Percentiles rank a stretch among this genome's conserved stretches.
phyloP scores from a whole-genome alignment of 768 basidiomycete genomes.

The Tricholoma furcatifolium region DNA sequence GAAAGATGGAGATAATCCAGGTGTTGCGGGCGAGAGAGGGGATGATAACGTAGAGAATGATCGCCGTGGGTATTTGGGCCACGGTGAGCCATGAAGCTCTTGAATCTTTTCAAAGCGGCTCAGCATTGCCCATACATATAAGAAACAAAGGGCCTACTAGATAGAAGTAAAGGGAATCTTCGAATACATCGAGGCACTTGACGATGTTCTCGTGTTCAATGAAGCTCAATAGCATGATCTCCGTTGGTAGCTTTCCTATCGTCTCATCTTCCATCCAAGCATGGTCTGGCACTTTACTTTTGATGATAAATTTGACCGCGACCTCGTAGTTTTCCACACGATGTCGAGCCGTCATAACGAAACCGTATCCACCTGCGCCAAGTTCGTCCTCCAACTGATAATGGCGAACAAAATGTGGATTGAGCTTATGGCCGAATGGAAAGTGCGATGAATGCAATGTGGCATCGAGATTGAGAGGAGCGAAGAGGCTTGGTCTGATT shows the following conservation, averaged over 20 bases:
- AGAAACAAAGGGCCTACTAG: conserved; percentile 51
- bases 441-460: conserved; percentile 44
- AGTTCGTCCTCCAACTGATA: conserved; percentile 76
- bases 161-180: conserved; percentile 85
- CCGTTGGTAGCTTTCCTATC: conserved; percentile 70
- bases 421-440: conserved; percentile 57
- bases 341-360: conserved; percentile 85
- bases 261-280: conserved; percentile 65
- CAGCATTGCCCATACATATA: conserved; percentile 1
- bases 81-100: conserved; percentile 91
- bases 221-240: conserved; percentile 73
- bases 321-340: conserved; percentile 63
- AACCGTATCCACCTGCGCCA: conserved; percentile 92
- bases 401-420: conserved; percentile 53
- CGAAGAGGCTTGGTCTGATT: conserved; percentile 10
- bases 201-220: conserved; percentile 82
- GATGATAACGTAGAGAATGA: conserved; percentile 22
- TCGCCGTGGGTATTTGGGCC: conserved; percentile 52
- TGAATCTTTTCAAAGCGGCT: conserved; percentile 56
- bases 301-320: conserved; percentile 95
- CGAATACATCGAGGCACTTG: conserved; percentile 79
- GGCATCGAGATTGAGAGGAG: conserved; percentile 31
- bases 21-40: conserved; percentile 38
- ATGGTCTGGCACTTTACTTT: conserved; percentile 60
- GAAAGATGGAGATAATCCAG: conserved; percentile 56